Conservation (phyloP, 352 stramenopile species). For the Pythium monospermum region DNA sequence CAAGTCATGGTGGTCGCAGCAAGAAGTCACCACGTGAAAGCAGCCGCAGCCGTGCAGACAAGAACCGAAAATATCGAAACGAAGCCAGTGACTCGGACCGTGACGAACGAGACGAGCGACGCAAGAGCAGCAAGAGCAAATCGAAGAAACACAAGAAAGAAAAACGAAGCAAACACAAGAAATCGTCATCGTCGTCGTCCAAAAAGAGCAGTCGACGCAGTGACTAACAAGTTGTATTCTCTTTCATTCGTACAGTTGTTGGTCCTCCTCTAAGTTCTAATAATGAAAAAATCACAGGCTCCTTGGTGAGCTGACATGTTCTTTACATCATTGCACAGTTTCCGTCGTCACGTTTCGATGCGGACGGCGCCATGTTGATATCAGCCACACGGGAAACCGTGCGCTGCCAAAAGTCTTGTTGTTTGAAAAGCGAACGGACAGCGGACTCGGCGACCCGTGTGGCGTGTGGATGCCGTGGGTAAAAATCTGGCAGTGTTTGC, state of each 20-base stretch:
- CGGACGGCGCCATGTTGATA: neutral
- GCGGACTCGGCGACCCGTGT: slow-evolving; percentile 9
- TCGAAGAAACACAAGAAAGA: slow-evolving; percentile 46
- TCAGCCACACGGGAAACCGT: neutral
- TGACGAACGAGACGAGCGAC: slow-evolving; percentile 13
- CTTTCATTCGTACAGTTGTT: slow-evolving; percentile 5
- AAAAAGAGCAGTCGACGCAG: slow-evolving; percentile 24
- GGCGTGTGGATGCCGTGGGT: slow-evolving; percentile 23
- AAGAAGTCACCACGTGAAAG: slow-evolving; percentile 9
- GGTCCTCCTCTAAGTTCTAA: too few species aligned
- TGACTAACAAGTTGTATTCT: neutral
- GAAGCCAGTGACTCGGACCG: slow-evolving; percentile 10
- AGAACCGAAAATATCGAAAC: too few species aligned
- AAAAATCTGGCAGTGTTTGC: slow-evolving; percentile 23
- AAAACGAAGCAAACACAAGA: slow-evolving; percentile 34
- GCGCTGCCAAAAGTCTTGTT: slow-evolving; percentile 16
- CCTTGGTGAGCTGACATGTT: too few species aligned
- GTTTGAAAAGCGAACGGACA: slow-evolving; percentile 14
- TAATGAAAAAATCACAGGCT: too few species aligned
- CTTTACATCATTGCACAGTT: slow-evolving; percentile 16
- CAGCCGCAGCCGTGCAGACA: slow-evolving; percentile 13
- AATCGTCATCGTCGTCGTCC: slow-evolving; percentile 9
- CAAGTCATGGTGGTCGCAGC: slow-evolving; percentile 18
- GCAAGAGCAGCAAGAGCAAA: slow-evolving; percentile 30
- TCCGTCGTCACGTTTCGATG: slow-evolving; percentile 5